Evolutionary conservation across 176 grass and related monocot species (phyloP).

Genomic region (Musa troglodytarum): DNA sequence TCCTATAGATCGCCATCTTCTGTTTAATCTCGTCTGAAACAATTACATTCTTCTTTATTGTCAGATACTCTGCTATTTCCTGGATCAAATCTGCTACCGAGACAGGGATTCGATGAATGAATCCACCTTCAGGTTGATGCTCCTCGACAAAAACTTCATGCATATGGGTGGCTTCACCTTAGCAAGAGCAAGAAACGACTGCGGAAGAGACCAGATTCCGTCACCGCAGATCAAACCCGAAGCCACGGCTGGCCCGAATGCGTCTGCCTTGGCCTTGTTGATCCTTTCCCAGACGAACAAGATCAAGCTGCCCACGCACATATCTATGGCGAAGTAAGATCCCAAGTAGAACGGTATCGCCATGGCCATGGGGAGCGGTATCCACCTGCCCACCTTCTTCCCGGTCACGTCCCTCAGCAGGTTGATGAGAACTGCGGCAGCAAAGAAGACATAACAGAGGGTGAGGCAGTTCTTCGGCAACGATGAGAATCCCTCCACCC

Average conservation of each 20-base stretch:
- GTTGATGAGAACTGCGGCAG: not conserved
- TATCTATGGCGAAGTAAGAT: slow-evolving; percentile 9
- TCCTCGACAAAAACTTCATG: slow-evolving; percentile 16
- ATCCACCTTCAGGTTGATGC: slow-evolving; percentile 2
- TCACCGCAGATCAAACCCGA: slow-evolving; percentile 16
- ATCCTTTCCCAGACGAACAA: slow-evolving; percentile 2
- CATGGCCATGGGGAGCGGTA: slow-evolving; percentile 17
- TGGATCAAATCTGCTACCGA: not conserved
- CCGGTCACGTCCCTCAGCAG: not conserved
- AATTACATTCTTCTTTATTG: too few relatives aligned
- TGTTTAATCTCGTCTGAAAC: too few relatives aligned
- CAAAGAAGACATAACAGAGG: slow-evolving; percentile 6
- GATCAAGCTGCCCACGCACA: slow-evolving; percentile 12
- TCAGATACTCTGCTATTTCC: too few relatives aligned
- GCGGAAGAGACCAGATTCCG: slow-evolving; percentile 10
- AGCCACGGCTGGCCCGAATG: not conserved
- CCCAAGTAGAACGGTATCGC: slow-evolving; percentile 20
- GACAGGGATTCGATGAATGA: not conserved
- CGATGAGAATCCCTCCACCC: slow-evolving; percentile 6
- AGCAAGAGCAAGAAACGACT: slow-evolving; percentile 1
- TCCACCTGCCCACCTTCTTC: not conserved
- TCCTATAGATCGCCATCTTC: too few relatives aligned
- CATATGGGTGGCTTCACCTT: slow-evolving; percentile 17
- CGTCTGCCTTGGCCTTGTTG: slow-evolving; percentile 2
- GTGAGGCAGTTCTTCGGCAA: slow-evolving; percentile 11